Base-by-base conservation (phyloP, 129 eudicot genomes). In the Flaveria linearis region DNA sequence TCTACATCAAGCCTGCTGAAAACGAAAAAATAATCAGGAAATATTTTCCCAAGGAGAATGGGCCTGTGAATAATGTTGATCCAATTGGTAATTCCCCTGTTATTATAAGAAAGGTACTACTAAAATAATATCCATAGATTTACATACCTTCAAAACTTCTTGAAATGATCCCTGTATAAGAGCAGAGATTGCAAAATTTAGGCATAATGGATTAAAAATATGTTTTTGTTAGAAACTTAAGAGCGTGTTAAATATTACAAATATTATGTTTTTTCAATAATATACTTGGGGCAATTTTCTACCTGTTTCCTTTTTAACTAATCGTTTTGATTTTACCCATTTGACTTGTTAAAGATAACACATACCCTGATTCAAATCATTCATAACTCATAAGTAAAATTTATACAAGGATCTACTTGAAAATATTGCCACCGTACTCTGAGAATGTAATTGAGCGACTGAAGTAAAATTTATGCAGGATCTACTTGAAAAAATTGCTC, bases 1-100 rank as follows among this genome's bases (percentile, higher is more conserved):
- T 88, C 78, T 88, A 88, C 81, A 88, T 88, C 73, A 86, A 88
- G 80, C 94, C 94, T 61, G 77, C 78, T 0, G 87, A 88, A 26
- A 76, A 88, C 28, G 88, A 88, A 73, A 88, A 86, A 17, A 64
- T 88, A 36, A 51, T 88, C 12, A 82, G 94, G 78, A 88, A 84
- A 70, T 88, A 72, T 75, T 88, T 68, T 82, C 94, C 94, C 1
- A 49, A 50, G 58, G 94, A 84, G 36, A 69, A 80, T 41, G 94
- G 94, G 30, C 90, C 94, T 43, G 84, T 88, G 64, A 86, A 81
- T 45, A 88, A 88, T 60, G 68, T 88, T 45, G 94, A 88, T 65
- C 94, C 94, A 13, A 88, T 88, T 79, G 94, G 94, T 61, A 88
- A 88, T 77, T 88, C 94, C 69, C 94, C 94, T 65, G 94, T 86